These are phyloP conservation scores for Lichenothelia convexa DNA, from an alignment of 495 filamentous ascomycete species.

Conservation along the genomic window DNA sequence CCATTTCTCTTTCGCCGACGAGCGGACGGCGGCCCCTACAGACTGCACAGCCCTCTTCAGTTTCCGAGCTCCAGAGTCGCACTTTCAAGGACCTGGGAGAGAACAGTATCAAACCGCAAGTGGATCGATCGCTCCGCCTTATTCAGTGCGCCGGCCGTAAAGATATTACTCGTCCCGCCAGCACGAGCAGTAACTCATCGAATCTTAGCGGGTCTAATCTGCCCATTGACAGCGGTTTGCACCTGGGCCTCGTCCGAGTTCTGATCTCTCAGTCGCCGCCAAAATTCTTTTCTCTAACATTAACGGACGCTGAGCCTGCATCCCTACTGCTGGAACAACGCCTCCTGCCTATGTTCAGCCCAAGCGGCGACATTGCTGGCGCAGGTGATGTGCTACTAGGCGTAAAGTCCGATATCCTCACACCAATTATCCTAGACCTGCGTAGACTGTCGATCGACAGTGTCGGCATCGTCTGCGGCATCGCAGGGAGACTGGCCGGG, in stretches of 20 bases:
- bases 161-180: constrained; percentile 15
- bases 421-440: constrained; percentile 82
- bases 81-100: constrained; percentile 64
- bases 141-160: constrained; percentile 66
- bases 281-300: constrained; percentile 67
- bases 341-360: constrained; percentile 38
- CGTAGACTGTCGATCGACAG: constrained; percentile 67
- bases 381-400: constrained; percentile 50
- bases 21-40: too few species aligned
- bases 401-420: constrained; percentile 56
- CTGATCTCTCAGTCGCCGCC: constrained; percentile 48
- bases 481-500: constrained; percentile 43
- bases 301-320: constrained; percentile 69
- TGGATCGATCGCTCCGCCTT: constrained; percentile 49
- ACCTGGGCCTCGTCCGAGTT: constrained; percentile 47
- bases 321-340: constrained; percentile 64
- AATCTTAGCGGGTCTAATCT: constrained; percentile 12
- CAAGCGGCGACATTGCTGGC: too few species aligned
- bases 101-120: constrained; percentile 51
- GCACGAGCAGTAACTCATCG: constrained; percentile 13
- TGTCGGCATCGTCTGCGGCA: constrained; percentile 62
- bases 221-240: constrained; percentile 34
- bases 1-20: constrained; percentile 32
- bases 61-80: constrained; percentile 60
- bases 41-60: constrained; percentile 61